Percentiles rank a stretch among this genome's conserved stretches.
phyloP scores from a whole-genome alignment of 2,329 filamentous ascomycete genomes.

The Ilyonectria sp. region DNA sequence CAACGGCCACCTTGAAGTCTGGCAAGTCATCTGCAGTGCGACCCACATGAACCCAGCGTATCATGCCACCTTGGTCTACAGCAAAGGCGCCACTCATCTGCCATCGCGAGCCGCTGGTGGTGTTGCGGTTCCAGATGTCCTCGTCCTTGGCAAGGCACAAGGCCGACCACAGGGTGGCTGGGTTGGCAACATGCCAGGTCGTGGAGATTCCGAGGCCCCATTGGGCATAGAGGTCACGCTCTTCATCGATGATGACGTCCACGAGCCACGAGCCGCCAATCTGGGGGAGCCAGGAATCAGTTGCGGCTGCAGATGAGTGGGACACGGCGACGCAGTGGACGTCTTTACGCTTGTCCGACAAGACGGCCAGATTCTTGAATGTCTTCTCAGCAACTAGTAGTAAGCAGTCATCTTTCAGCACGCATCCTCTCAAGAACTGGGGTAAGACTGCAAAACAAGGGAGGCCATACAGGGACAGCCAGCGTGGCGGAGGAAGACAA shows the following conservation, averaged over 20 bases:
- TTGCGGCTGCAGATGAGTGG: slow-evolving; percentile 68
- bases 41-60: slow-evolving; percentile 51
- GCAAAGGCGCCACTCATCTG: slow-evolving; percentile 78
- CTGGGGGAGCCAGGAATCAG: slow-evolving; percentile 70
- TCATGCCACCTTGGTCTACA: slow-evolving; percentile 50
- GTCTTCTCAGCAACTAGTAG: slow-evolving; percentile 76
- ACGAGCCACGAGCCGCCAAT: slow-evolving; percentile 72
- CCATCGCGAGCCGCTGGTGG: slow-evolving; percentile 78
- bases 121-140: slow-evolving; percentile 76
- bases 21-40: slow-evolving; percentile 52
- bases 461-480: slow-evolving; percentile 78
- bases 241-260: slow-evolving; percentile 72
- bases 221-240: slow-evolving; percentile 72
- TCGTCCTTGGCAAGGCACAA: slow-evolving; percentile 73
- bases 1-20: slow-evolving; percentile 48
- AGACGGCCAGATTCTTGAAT: slow-evolving; percentile 67
- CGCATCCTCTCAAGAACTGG: no score
- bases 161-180: slow-evolving; percentile 69
- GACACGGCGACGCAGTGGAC: slow-evolving; percentile 75
- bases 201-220: slow-evolving; percentile 77
- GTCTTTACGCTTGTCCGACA: slow-evolving; percentile 64
- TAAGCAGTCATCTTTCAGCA: slow-evolving; percentile 7
- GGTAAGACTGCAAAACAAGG: neutral
- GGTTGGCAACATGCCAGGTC: slow-evolving; percentile 75
- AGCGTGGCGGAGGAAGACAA: slow-evolving; percentile 81